These are phyloP conservation scores for Cytospora chrysosperma DNA, from an alignment of 2,329 filamentous ascomycete species.

Conservation along the genomic window DNA sequence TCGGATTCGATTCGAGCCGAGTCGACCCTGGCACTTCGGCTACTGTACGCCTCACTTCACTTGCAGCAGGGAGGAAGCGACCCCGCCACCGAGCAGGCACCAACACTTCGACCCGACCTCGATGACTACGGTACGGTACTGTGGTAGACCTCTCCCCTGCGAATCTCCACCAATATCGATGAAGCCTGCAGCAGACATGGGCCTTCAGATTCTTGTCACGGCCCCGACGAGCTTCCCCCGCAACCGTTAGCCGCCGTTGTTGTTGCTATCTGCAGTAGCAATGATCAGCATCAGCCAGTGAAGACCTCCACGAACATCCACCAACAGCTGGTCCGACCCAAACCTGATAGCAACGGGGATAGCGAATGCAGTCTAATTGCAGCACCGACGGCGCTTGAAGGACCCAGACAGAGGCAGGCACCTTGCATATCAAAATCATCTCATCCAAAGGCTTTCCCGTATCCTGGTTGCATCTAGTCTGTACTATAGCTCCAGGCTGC, in stretches of 20 bases:
- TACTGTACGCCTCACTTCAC: neutral
- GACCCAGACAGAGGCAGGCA: neutral
- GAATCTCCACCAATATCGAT: neutral
- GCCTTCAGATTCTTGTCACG: neutral
- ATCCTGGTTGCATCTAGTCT: neutral
- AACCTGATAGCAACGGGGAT: neutral
- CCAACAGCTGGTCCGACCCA: neutral
- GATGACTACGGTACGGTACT: no score
- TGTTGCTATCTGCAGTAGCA: neutral
- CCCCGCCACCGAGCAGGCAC: neutral
- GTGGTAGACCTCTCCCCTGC: no score
- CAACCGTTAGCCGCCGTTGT: no score
- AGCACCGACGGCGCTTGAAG: neutral
- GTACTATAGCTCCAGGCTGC: neutral
- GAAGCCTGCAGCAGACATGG: neutral
- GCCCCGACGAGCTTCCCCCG: neutral
- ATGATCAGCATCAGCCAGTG: neutral
- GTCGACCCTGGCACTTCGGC: neutral
- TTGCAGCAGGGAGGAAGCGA: neutral
- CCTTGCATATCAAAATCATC: neutral
- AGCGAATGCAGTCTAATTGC: neutral
- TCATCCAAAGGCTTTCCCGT: neutral
- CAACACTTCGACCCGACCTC: neutral
- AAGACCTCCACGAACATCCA: neutral
- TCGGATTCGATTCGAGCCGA: neutral